These are phyloP conservation scores for Alternaria dauci DNA, from an alignment of 2,329 filamentous ascomycete genomes.

Conservation along the genomic window DNA sequence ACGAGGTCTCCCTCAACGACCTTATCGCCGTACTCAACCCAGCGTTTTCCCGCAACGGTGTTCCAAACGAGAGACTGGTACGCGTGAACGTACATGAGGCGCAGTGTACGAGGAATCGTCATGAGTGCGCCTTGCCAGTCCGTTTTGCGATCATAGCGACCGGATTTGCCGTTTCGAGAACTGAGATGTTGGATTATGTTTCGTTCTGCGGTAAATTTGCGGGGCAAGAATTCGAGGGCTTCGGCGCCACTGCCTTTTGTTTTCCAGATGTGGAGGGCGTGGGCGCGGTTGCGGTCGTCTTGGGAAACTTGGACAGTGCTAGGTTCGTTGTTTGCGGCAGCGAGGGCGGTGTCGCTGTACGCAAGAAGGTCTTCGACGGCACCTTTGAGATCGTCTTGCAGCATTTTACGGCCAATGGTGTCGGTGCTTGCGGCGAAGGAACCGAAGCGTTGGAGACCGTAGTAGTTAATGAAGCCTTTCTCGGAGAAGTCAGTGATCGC, in stretches of 20 bases:
- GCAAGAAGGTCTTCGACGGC: slow-evolving; percentile 80
- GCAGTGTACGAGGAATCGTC: slow-evolving; percentile 80
- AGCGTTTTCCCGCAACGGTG: slow-evolving; percentile 79
- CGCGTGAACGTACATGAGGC: slow-evolving; percentile 95
- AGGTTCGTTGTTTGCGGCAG: slow-evolving; percentile 55
- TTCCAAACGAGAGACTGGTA: slow-evolving; percentile 98
- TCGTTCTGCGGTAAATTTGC: slow-evolving; percentile 81
- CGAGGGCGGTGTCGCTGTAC: slow-evolving; percentile 71
- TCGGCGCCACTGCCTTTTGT: slow-evolving; percentile 65
- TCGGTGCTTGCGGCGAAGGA: slow-evolving; percentile 88
- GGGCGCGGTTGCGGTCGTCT: slow-evolving; percentile 81
- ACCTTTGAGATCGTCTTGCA: slow-evolving; percentile 80
- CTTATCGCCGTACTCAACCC: slow-evolving; percentile 74
- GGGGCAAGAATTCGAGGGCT: slow-evolving; percentile 75
- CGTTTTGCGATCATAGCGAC: slow-evolving; percentile 59
- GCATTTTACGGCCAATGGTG: slow-evolving; percentile 81
- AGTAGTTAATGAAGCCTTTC: slow-evolving; percentile 96
- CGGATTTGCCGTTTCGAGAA: slow-evolving; percentile 53
- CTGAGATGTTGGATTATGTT: slow-evolving; percentile 80
- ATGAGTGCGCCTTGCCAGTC: slow-evolving; percentile 86
- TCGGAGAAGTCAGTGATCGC: slow-evolving; percentile 73
- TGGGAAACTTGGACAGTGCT: slow-evolving; percentile 64
- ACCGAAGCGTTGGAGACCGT: slow-evolving; percentile 95
- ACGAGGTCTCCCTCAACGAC: slow-evolving; percentile 89
- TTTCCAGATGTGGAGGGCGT: slow-evolving; percentile 78